Percentiles rank a stretch among this genome's conserved stretches.
These are phyloP conservation scores for Cadophora sp. DNA, from an alignment of 2,329 filamentous ascomycete genomes.

Conservation along the genomic window DNA sequence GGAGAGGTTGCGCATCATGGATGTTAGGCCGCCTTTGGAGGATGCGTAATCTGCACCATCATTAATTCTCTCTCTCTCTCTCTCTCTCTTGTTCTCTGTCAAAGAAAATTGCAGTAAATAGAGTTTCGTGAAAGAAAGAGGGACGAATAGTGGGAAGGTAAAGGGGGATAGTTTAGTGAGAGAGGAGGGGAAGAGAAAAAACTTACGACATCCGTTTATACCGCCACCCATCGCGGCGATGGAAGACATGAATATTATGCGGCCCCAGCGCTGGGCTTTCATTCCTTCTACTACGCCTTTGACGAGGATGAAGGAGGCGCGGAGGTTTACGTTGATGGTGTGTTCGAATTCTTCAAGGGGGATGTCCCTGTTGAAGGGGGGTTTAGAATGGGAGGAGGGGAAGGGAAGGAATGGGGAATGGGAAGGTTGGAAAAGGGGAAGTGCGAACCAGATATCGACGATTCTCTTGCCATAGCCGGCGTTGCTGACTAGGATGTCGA, in stretches of 20 bases:
- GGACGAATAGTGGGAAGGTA: neutral
- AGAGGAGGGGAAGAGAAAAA: neutral
- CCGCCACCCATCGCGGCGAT: conserved; percentile 38
- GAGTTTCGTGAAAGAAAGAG: neutral
- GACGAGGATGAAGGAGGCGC: conserved; percentile 38
- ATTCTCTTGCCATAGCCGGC: conserved; percentile 71
- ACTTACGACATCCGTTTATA: conserved; percentile 40
- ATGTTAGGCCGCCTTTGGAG: conserved; percentile 53
- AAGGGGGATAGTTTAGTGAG: neutral
- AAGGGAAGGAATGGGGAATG: neutral
- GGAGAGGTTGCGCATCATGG: conserved; percentile 54
- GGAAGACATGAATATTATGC: conserved; percentile 37
- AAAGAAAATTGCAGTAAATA: neutral
- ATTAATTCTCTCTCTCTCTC: no score
- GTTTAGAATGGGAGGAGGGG: neutral
- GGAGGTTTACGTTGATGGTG: conserved; percentile 39
- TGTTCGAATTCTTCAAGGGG: conserved; percentile 39
- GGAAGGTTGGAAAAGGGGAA: neutral
- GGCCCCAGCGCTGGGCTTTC: conserved; percentile 49
- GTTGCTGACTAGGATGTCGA: conserved; percentile 68
- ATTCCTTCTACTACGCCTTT: conserved; percentile 40
- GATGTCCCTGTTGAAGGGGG: conserved; percentile 33
- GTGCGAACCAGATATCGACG: conserved; percentile 36
- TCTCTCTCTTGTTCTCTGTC: no score
- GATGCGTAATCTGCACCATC: conserved; percentile 42